These are phyloP conservation scores for Asterophora parasitica DNA, from an alignment of 768 basidiomycete species.

Conservation along the genomic window DNA sequence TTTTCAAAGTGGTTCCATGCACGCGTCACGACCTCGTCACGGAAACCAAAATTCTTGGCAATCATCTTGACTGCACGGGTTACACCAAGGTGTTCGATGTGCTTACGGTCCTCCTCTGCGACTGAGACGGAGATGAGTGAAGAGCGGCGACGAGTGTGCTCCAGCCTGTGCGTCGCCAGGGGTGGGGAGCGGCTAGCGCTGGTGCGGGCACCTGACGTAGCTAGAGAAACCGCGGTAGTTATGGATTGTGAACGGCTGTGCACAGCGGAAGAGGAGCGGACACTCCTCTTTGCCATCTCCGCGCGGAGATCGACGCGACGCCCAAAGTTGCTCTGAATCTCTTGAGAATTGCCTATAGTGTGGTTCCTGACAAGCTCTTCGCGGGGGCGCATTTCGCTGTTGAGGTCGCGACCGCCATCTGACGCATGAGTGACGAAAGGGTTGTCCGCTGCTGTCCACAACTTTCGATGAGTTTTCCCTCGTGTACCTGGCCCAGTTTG, in stretches of 20 bases:
- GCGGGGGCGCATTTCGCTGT: not conserved
- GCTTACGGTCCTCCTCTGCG: slow-evolving; percentile 18
- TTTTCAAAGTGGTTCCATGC: slow-evolving; percentile 31
- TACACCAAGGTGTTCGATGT: slow-evolving; percentile 20
- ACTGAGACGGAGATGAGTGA: slow-evolving; percentile 11
- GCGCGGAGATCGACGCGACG: slow-evolving; percentile 17
- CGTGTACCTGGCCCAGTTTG: not conserved
- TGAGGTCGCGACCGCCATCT: not conserved
- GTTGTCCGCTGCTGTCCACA: slow-evolving; percentile 13
- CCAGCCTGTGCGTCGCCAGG: not conserved
- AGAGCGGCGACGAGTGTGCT: slow-evolving; percentile 1
- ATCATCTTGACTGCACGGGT: slow-evolving; percentile 31
- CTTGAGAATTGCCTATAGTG: slow-evolving; percentile 5
- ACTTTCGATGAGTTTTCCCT: slow-evolving; percentile 5
- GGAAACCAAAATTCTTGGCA: slow-evolving; percentile 41
- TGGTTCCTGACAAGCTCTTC: slow-evolving; percentile 5
- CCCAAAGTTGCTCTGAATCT: not conserved
- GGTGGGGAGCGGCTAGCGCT: not conserved
- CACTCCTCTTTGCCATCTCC: slow-evolving; percentile 11
- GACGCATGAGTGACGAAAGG: slow-evolving; percentile 1
- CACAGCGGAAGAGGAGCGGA: slow-evolving; percentile 4
- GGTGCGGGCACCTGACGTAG: not conserved
- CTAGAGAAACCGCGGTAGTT: not conserved
- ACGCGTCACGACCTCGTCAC: slow-evolving; percentile 33
- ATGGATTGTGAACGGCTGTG: not conserved